phyloP scores from a whole-genome alignment of 2,329 filamentous ascomycete species.

The Fusarium tanahbumbuense region DNA sequence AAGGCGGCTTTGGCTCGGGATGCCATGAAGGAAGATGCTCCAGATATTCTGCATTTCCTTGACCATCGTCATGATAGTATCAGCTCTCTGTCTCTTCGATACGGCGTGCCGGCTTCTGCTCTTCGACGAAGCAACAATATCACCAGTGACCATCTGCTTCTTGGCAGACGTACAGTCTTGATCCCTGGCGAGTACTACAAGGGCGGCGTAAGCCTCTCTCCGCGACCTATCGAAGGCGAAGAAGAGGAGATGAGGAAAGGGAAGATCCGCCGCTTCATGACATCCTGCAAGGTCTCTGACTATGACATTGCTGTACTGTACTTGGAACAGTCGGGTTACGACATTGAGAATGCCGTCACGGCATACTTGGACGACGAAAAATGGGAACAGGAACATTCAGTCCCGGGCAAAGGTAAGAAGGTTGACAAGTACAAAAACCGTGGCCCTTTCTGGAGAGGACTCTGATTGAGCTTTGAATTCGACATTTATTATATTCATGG shows the following conservation, averaged over 20 bases:
- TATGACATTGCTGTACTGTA: constrained; percentile 82
- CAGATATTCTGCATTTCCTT: constrained; percentile 80
- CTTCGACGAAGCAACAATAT: constrained; percentile 77
- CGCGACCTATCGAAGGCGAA: constrained; percentile 77
- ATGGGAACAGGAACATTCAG: constrained; percentile 78
- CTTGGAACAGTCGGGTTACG: constrained; percentile 75
- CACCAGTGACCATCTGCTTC: constrained; percentile 76
- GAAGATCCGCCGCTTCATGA: constrained; percentile 81
- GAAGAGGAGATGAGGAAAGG: constrained; percentile 78
- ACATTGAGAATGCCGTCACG: constrained; percentile 72
- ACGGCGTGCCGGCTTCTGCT: constrained; percentile 72
- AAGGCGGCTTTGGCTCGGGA: constrained; percentile 42
- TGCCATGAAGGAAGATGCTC: constrained; percentile 55
- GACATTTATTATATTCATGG: constrained; percentile 49
- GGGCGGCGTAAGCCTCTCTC: constrained; percentile 74
- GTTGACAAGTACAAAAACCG: constrained; percentile 48
- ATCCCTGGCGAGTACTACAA: constrained; percentile 79
- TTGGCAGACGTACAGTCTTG: constrained; percentile 74
- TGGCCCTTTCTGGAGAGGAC: constrained; percentile 50
- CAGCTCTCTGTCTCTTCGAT: constrained; percentile 75
- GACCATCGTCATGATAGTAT: constrained; percentile 76
- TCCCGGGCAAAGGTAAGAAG: constrained; percentile 40
- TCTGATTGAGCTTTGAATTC: constrained; percentile 38
- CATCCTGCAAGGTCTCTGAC: constrained; percentile 79
- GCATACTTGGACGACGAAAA: constrained; percentile 77